These are phyloP conservation scores for Dendrobium chrysotoxum DNA, from an alignment of 106 monocot species.

Conservation along the genomic window DNA sequence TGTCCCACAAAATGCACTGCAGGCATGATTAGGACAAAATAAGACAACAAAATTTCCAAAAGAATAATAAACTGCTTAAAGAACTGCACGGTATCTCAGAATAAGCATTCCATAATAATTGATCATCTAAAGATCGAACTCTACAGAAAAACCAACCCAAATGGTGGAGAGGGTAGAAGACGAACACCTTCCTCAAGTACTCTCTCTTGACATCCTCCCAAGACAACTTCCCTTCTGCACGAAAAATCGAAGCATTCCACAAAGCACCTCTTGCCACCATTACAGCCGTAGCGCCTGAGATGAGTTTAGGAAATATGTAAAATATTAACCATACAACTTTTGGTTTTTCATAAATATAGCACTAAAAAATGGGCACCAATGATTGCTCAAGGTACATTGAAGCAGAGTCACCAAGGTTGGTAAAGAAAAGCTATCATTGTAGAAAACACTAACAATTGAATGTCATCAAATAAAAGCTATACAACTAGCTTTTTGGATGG, in stretches of 20 bases:
- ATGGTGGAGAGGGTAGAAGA: background rate
- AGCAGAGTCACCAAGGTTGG: background rate
- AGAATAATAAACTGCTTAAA: background rate
- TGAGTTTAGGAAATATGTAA: background rate
- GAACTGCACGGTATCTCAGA: background rate
- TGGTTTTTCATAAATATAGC: background rate
- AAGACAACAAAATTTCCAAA: background rate
- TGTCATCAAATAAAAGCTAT: background rate
- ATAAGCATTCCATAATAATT: background rate
- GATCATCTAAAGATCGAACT: background rate
- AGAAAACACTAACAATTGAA: background rate
- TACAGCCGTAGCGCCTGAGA: constrained; percentile 76
- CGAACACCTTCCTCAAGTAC: constrained; percentile 77
- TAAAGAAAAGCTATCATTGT: background rate
- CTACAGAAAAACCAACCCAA: background rate
- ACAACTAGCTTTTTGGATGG: background rate
- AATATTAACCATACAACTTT: background rate
- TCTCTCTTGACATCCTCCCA: constrained; percentile 93
- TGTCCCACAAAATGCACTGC: constrained; percentile 97
- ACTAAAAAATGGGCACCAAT: background rate
- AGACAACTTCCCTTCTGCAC: constrained; percentile 45
- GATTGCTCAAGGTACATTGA: background rate
- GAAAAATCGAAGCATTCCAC: constrained; percentile 96
- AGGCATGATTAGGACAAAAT: background rate
- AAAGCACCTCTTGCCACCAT: constrained; percentile 98